Percentiles rank a stretch among this genome's conserved stretches.
Evolutionary conservation across 192 early-diverging fungal genomes (phyloP).

Genomic region (Linnemannia zychae): DNA sequence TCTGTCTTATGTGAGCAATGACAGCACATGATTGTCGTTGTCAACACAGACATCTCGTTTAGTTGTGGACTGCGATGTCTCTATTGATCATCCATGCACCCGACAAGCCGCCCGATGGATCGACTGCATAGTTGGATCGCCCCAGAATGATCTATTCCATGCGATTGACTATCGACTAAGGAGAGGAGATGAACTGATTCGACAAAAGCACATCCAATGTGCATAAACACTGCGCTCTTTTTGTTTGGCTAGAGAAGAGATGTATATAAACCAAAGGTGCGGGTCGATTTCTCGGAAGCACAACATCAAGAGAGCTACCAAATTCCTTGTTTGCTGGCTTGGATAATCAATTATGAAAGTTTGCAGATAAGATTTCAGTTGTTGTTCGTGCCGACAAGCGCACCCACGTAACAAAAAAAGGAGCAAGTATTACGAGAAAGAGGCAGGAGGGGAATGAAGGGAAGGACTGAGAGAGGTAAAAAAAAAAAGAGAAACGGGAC

Average conservation of each 20-base stretch:
- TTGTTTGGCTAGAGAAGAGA: not conserved
- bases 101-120: not conserved
- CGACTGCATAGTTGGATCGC: not conserved
- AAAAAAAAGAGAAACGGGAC: not conserved
- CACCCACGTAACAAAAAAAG: not conserved
- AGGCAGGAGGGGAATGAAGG: not conserved
- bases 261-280: not conserved
- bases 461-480: not conserved
- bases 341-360: slow-evolving; percentile 1
- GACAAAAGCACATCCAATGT: not conserved
- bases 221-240: not conserved
- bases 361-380: not conserved
- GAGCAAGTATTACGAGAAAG: not conserved
- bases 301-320: not conserved
- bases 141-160: no score
- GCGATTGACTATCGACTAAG: no score
- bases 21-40: no score
- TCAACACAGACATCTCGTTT: no score
- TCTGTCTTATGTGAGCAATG: not conserved
- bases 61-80: no score
- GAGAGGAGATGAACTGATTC: not conserved
- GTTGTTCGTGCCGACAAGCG: slow-evolving; percentile 36
- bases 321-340: not conserved
- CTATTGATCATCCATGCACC: no score
- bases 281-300: not conserved